Conservation (phyloP, 768 basidiomycete genomes). For the Russula sp. region DNA sequence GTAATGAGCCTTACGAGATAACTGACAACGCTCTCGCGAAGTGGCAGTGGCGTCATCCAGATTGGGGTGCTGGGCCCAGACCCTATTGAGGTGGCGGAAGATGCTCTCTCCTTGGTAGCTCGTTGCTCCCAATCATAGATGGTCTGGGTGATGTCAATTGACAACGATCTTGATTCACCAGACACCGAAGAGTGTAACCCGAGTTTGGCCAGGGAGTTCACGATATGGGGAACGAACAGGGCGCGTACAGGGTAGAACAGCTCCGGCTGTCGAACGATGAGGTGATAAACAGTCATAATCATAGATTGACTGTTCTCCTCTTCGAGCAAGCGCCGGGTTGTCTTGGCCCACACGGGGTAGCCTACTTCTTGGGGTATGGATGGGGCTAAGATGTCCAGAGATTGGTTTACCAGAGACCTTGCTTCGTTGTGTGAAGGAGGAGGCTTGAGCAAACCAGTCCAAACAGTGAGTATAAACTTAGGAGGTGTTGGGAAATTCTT, state of each 20-base stretch:
- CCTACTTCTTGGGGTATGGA: constrained; percentile 64
- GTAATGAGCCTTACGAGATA: constrained; percentile 91
- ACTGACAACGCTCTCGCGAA: constrained; percentile 89
- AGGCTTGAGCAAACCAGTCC: constrained; percentile 82
- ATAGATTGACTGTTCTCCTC: constrained; percentile 79
- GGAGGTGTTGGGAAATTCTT: constrained; percentile 80
- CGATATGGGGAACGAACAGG: constrained; percentile 89
- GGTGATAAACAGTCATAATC: constrained; percentile 78
- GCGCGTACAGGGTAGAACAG: constrained; percentile 92
- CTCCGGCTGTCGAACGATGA: constrained; percentile 85
- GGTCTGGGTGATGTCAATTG: constrained; percentile 86
- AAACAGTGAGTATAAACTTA: constrained; percentile 87
- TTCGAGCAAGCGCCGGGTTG: constrained; percentile 74
- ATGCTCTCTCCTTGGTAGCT: constrained; percentile 29
- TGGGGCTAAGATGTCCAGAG: constrained; percentile 80
- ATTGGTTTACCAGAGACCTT: constrained; percentile 72
- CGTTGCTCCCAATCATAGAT: constrained; percentile 93
- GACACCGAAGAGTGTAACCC: constrained; percentile 71
- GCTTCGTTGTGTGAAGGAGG: constrained; percentile 61
- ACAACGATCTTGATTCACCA: constrained; percentile 75
- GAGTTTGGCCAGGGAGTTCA: constrained; percentile 81
- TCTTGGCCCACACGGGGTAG: constrained; percentile 76
- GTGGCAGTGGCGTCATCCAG: constrained; percentile 74
- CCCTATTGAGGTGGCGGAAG: constrained; percentile 7
- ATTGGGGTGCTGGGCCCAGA: constrained; percentile 2